Evolutionary conservation across 257 asterid genomes (phyloP).

Genomic region (Nicotiana otophora): DNA sequence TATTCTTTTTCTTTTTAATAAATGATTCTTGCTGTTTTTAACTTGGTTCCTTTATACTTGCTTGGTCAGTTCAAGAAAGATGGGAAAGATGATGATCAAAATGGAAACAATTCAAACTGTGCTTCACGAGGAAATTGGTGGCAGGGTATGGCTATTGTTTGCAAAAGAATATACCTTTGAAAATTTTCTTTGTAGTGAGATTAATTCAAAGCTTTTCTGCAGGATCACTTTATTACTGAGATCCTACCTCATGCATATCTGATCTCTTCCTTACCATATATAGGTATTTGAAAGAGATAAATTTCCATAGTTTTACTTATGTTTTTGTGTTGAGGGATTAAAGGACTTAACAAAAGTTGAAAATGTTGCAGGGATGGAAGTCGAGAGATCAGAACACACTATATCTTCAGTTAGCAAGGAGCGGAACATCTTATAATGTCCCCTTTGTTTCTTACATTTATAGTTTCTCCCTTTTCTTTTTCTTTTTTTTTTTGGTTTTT

Average conservation of each 20-base stretch:
- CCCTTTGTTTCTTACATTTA: neutral
- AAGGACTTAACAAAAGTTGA: neutral
- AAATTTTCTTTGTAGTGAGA: neutral
- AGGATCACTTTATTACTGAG: constrained; percentile 44
- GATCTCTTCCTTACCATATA: neutral
- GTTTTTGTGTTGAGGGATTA: neutral
- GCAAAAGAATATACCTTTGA: neutral
- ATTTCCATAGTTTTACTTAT: neutral
- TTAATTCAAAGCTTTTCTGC: neutral
- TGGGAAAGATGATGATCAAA: constrained; percentile 35
- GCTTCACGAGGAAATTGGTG: constrained; percentile 94
- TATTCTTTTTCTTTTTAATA: too few species aligned
- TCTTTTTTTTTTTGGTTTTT: too few species aligned
- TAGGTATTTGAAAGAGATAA: neutral
- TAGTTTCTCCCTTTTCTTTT: too few species aligned
- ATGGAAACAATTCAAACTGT: constrained; percentile 41
- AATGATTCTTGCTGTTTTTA: too few species aligned
- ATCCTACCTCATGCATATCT: neutral
- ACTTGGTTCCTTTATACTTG: neutral
- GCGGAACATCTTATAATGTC: neutral
- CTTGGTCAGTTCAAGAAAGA: constrained; percentile 44
- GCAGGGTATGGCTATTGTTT: constrained; percentile 43
- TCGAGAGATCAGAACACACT: neutral
- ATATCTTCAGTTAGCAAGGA: neutral
- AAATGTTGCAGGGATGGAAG: neutral